Evolutionary conservation across 768 basidiomycete species (phyloP), one percentile per base, ranked within the genome.

Genomic region (Termitomyces heimii): DNA sequence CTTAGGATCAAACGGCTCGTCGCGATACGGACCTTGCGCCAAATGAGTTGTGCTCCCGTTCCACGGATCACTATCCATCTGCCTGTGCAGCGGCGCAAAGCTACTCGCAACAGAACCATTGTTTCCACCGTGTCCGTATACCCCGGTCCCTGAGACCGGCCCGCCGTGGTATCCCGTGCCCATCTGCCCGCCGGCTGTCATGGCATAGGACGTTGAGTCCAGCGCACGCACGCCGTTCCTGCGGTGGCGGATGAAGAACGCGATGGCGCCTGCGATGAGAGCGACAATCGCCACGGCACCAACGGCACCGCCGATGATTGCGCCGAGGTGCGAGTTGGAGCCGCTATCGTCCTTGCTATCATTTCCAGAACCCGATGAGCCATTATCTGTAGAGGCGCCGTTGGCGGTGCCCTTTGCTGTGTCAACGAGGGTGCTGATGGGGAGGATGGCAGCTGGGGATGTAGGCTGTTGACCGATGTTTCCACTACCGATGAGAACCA

Each of bases 401-500:
- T 32, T 53, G 4, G 57, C 53, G 9, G 10, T 16, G 37, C 46
- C 46, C 18, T 43, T 55, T 31, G 46, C 46, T 16, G 54, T 31
- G 26, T 55, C 54, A 7, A 77, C 68, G 28, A 76, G 77, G 39
- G 81, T 69, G 66, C 68, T 85, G 0, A 68, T 57, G 1, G 88
- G 88, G 7, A 92, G 78, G 2, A 45, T 66, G 18, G 73, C 72
- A 0, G 71, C 76, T 1, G 71, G 59, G 3, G 68, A 60, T 0
- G 75, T 80, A 1, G 88, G 78, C 68, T 97, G 95, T 1, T 70
- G 71, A 49, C 84, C 91, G n/a, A 96, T 77, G 54, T 82, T 68
- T 1, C 95, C 94, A 55, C 76, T 85, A 4, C 95, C 95, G 26
- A 94, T 78, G 56, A 84, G 90, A 54, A 95, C 79, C 69, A 80